Evolutionary conservation across 2,329 filamentous ascomycete species (phyloP), one percentile per base, ranked within the genome.

Genomic region (Epichloe typhina): DNA sequence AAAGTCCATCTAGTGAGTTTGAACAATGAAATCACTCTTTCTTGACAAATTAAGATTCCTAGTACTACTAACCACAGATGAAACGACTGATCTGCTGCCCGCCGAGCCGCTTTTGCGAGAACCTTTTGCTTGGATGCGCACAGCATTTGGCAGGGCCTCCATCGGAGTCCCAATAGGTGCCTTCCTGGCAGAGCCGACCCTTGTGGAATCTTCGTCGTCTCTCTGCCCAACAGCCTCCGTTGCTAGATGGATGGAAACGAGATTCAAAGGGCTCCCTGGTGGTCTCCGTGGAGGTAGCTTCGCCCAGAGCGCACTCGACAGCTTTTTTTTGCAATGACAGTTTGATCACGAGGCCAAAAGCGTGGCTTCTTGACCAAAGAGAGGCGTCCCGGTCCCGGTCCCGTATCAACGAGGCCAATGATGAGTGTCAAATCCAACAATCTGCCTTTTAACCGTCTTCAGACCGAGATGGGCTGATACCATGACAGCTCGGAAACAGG

Each of bases 201-300:
- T 47, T 17, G 37, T 5, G 13, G 7, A 17, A 38, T 47, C 26
- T 3, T 31, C 8, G 8, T 17, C 23, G 23, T 38, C 31, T 9
- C 21, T 43, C 23, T 54, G 52, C 52, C 4, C 40, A 49, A 38
- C 15, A 40, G 15, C 46, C 50, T 4, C 54, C 56, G 2, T 13
- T 54, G 12, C 38, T 58, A 9, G 1, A 31, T 31, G 4, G 43
- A 57, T 23, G 56, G 55, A 4, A 51, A 51, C 13, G 46, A 53
- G 26, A 53, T 58, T 4, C 51, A 53, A 36, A 31, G 19, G 4
- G 0, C 37, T 57, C 8, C 57, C 54, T 52, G 52, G 53, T 52
- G 52, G 54, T 4, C 54, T 1, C 19, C 47, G 38, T 4, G 50
- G 56, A 11, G 55, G 56, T 8, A 50, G 38, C 9, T 58, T 51